Base-by-base conservation (phyloP, 2,329 filamentous ascomycete genomes). In the Parasarocladium wereldwijsianum region DNA sequence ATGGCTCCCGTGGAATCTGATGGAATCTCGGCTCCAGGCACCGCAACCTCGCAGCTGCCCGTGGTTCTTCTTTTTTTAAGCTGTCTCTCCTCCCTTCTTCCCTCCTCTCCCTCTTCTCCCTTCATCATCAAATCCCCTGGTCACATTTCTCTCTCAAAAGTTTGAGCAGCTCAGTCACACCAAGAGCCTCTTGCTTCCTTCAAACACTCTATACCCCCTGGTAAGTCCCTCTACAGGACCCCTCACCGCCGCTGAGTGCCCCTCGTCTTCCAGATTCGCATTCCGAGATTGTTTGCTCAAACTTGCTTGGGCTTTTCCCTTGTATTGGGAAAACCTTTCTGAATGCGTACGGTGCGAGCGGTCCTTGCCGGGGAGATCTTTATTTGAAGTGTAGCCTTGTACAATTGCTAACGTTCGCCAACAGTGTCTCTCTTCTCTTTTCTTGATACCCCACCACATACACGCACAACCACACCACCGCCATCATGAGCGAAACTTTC, bases 401-500 rank as follows among this genome's bases (percentile, higher is more conserved):
- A 31, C 11, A 3, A n/a, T 11, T 15, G 17, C 18, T 26, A 26
- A 26, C 21, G 24, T 16, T 12, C 14, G 9, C 17, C 26, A 24
- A 22, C 17, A 21, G 46, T 29, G 39, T 39, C 47, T 43, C 46
- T 43, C 38, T 43, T 43, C 36, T 45, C 39, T 23, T 21, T 40
- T 39, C 49, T 50, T 50, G 47, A 55, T 55, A 57, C 46, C 55
- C 28, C 28, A 29, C 28, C 23, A 17, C 26, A 9, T n/a, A n/a
- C n/a, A n/a, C n/a, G n/a, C n/a, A n/a, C n/a, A n/a, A n/a, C n/a
- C 17, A 28, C 14, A 29, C 20, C 23, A 30, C 28, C 60, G 52
- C 54, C 62, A 81, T 58, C 58, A 93, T 93, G 83, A 64, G 84
- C 62, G 86, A 96, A 71, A 94, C 86, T 47, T 98, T 98, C 69